Evolutionary conservation across 495 filamentous ascomycete genomes (phyloP), one percentile per base, ranked within the genome.

Genomic region (Cercophora samala): DNA sequence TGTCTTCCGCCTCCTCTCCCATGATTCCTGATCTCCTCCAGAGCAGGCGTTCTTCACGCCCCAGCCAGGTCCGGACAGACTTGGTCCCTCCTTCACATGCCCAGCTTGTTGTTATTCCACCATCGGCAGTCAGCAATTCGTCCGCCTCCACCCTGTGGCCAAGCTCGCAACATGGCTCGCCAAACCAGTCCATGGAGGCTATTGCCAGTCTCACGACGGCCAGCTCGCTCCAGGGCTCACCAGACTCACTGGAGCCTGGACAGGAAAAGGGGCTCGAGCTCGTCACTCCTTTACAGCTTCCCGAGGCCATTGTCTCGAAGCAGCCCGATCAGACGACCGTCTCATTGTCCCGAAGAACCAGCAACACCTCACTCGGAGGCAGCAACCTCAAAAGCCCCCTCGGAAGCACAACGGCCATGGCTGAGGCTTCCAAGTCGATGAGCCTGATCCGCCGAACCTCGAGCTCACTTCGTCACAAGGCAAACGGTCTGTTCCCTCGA

Each of bases 391-490:
- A 68, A 59, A 72, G 67, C 51, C 68, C 79, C 23, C 37, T 46
- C 13, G 37, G 37, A 46, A 60, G 72, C 55, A 71, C 74, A 15
- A 74, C 75, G 24, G 74, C 78, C 37, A 80, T 81, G 79, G 71
- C 70, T 25, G 79, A 81, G 32, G 74, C 70, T 58, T 60, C 76
- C 53, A 76, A 69, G 63, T 60, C 68, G 13, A 71, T 74, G 63
- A 78, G 74, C 64, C 64, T 84, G 18, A 79, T 82, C 46, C 76
- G 82, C 29, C 80, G 82, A n/a, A 72, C 81, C 23, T 84, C 82
- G 21, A 82, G 78, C 60, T 73, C 74, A 4, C 72, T 79, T 5
- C 71, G 72, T 46, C 78, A 71, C 62, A 81, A 73, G 64, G 71
- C 72, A 2, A 62, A 65, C 23, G 70, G 56, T 4, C 71, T 82